Evolutionary conservation across 2,329 filamentous ascomycete genomes (phyloP).

Genomic region (Fusarium keratoplasticum): DNA sequence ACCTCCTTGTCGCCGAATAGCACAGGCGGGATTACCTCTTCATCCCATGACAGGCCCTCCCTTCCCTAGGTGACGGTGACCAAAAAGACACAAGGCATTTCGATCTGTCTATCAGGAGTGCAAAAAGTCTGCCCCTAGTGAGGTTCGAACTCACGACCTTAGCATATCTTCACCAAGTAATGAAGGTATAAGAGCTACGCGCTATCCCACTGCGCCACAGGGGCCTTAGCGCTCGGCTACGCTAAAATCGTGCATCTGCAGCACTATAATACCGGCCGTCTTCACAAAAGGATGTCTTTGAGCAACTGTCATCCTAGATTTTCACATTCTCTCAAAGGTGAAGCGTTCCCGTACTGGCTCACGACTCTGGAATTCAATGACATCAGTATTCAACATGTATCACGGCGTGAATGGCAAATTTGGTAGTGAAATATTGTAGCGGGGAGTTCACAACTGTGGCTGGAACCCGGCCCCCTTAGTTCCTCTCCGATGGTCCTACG

Average conservation of each 20-base stretch:
- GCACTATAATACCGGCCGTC: neutral
- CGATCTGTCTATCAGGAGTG: neutral
- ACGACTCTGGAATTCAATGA: neutral
- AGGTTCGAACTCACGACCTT: neutral
- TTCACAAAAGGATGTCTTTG: neutral
- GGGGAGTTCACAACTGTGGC: neutral
- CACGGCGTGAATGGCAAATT: neutral
- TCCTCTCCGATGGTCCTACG: neutral
- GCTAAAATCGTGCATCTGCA: neutral
- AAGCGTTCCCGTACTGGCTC: neutral
- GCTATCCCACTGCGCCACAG: neutral
- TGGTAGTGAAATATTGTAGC: neutral
- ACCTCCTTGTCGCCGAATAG: neutral
- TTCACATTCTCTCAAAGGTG: neutral
- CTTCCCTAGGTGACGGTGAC: neutral
- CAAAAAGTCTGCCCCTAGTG: neutral
- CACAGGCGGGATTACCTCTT: neutral
- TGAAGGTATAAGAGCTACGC: slow-evolving; percentile 1
- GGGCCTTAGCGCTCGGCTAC: neutral
- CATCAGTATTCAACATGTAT: neutral
- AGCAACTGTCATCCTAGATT: neutral
- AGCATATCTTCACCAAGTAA: neutral
- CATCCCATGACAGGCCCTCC: neutral
- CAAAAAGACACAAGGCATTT: neutral
- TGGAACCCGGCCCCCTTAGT: neutral